Conservation (phyloP, 352 stramenopile genomes). For the Poterioochromonas sp. region DNA sequence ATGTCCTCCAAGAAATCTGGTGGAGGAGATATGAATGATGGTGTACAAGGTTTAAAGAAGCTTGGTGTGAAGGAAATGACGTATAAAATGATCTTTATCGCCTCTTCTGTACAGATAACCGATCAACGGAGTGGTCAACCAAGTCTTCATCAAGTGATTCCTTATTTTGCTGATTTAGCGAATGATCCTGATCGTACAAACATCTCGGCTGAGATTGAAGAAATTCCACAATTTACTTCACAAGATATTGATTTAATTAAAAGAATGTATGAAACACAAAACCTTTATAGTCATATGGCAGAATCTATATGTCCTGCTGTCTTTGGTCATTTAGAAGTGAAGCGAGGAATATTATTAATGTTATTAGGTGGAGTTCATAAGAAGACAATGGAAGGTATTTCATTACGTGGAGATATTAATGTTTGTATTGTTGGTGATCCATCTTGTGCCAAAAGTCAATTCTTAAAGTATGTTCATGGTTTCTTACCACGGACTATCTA, state of each 20-base stretch:
- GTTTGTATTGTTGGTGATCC: conserved; percentile 77
- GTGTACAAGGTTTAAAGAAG: conserved; percentile 83
- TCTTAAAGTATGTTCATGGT: conserved; percentile 69
- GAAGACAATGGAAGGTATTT: conserved; percentile 79
- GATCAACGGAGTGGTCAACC: conserved; percentile 35
- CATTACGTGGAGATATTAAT: conserved; percentile 72
- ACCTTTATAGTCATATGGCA: conserved; percentile 82
- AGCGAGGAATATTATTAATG: conserved; percentile 90
- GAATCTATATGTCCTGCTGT: conserved; percentile 88
- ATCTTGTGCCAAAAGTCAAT: conserved; percentile 75
- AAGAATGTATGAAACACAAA: conserved; percentile 67
- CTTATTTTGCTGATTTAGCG: conserved; percentile 33
- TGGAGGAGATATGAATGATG: conserved; percentile 55
- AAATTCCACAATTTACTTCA: conserved; percentile 71
- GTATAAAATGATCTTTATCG: conserved; percentile 94
- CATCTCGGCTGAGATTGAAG: conserved; percentile 46
- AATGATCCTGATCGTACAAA: conserved; percentile 7
- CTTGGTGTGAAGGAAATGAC: conserved; percentile 92
- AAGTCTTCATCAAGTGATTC: conserved; percentile 24
- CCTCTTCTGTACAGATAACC: conserved; percentile 71
- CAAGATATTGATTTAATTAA: conserved; percentile 82
- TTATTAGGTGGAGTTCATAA: conserved; percentile 97
- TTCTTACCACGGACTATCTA: conserved; percentile 78
- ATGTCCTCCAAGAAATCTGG: conserved; percentile 15
- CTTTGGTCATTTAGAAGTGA: conserved; percentile 93